Conservation (phyloP, 495 filamentous ascomycete genomes). For the Penicillium cataractarum region DNA sequence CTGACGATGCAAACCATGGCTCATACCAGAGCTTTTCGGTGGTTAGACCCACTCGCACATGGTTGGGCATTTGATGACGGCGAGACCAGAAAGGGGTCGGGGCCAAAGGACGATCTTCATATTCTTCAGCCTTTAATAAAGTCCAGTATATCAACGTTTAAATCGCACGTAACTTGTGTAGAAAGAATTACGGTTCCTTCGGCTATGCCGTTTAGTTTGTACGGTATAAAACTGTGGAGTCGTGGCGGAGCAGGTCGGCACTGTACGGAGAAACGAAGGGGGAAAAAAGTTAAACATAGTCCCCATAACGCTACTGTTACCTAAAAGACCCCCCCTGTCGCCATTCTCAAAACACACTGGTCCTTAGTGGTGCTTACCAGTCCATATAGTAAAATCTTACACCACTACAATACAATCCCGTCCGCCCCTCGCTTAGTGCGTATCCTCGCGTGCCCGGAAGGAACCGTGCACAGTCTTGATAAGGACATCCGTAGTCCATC, state of each 20-base stretch:
- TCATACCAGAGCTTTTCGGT: background rate
- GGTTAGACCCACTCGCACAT: constrained; percentile 12
- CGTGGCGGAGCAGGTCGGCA: constrained; percentile 2
- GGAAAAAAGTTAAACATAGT: constrained; percentile 4
- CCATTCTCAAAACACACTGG: background rate
- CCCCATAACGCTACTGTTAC: background rate
- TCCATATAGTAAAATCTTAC: background rate
- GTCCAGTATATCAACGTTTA: background rate
- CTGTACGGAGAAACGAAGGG: background rate
- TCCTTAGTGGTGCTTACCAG: background rate
- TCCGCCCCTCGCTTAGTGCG: background rate
- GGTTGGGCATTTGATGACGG: background rate
- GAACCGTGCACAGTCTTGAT: background rate
- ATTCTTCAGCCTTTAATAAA: background rate
- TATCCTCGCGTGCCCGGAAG: background rate
- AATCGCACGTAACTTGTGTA: background rate
- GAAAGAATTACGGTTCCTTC: background rate
- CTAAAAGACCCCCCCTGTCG: background rate
- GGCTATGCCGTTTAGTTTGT: no score
- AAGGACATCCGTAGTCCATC: background rate
- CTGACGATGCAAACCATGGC: constrained; percentile 18
- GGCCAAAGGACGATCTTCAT: background rate
- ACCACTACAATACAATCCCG: background rate
- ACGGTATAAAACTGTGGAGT: background rate
- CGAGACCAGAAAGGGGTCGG: background rate